Conservation (phyloP, 768 basidiomycete genomes). For the Auriscalpium vulgare region DNA sequence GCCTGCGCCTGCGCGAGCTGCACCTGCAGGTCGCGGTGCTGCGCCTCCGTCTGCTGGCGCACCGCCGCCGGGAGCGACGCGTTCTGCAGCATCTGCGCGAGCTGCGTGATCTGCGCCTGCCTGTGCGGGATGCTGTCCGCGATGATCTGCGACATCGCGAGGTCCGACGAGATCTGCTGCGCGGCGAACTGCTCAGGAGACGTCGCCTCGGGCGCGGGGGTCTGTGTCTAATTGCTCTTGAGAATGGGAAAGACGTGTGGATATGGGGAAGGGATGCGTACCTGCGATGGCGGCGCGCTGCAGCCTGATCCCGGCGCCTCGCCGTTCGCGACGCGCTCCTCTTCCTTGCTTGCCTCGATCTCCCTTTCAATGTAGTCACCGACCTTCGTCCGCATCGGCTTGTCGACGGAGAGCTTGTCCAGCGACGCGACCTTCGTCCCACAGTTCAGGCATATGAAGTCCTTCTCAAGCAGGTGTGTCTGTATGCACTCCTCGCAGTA, state of each 20-base stretch:
- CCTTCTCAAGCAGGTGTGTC: conserved; percentile 86
- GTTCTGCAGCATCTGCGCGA: conserved; percentile 75
- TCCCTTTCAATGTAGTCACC: conserved; percentile 74
- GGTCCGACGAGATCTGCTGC: conserved; percentile 53
- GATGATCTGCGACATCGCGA: conserved; percentile 66
- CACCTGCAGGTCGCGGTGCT: conserved; percentile 73
- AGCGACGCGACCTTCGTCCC: conserved; percentile 80
- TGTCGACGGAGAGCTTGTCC: conserved; percentile 77
- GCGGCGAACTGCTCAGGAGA: conserved; percentile 41
- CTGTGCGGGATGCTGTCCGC: conserved; percentile 72
- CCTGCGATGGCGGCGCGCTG: conserved; percentile 3
- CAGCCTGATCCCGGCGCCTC: background rate
- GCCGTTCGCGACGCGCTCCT: conserved; percentile 24
- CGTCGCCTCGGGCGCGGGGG: conserved; percentile 1
- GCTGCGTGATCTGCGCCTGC: conserved; percentile 79
- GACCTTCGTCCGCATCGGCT: conserved; percentile 69
- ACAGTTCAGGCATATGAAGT: conserved; percentile 91
- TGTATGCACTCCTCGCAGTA: conserved; percentile 99
- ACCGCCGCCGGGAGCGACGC: conserved; percentile 62
- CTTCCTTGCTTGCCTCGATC: conserved; percentile 70
- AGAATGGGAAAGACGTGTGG: background rate
- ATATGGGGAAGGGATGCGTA: background rate
- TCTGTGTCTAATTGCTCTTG: background rate
- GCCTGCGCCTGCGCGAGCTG: conserved; percentile 44
- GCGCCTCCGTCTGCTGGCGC: conserved; percentile 75